Conservation (phyloP, 2,329 filamentous ascomycete species). For the Lecanoromycetidae sp. region DNA sequence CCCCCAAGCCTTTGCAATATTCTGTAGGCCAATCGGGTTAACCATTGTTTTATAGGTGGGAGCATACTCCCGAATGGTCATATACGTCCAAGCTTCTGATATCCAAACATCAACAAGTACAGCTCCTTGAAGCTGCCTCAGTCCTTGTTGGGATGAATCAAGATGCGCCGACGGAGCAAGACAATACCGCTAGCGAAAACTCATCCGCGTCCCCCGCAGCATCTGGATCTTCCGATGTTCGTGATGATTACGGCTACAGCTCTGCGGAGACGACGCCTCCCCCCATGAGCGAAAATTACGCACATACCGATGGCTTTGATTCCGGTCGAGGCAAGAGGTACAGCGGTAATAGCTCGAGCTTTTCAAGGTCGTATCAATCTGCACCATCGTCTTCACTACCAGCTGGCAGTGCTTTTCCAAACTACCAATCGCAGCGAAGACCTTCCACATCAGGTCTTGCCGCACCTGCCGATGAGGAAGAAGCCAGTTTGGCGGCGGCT, state of each 20-base stretch:
- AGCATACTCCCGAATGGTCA: slow-evolving; percentile 97
- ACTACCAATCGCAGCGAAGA: slow-evolving; percentile 59
- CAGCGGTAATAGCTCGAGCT: slow-evolving; percentile 43
- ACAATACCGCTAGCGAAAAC: slow-evolving; percentile 63
- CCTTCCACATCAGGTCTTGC: slow-evolving; percentile 68
- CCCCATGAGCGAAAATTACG: slow-evolving; percentile 57
- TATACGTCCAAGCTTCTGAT: slow-evolving; percentile 95
- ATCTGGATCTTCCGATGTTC: slow-evolving; percentile 64
- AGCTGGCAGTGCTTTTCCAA: slow-evolving; percentile 40
- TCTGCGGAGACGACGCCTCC: slow-evolving; percentile 90
- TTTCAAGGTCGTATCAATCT: slow-evolving; percentile 75
- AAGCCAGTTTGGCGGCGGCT: slow-evolving; percentile 76
- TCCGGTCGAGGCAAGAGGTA: slow-evolving; percentile 41
- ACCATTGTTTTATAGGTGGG: slow-evolving; percentile 60
- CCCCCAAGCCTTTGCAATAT: too few relatives aligned
- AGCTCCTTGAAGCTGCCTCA: slow-evolving; percentile 91
- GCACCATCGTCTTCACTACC: slow-evolving; percentile 44
- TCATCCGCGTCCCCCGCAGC: slow-evolving; percentile 73
- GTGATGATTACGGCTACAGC: slow-evolving; percentile 57
- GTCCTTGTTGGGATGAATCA: slow-evolving; percentile 84
- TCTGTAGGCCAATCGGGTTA: too few relatives aligned
- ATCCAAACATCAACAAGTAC: slow-evolving; percentile 98
- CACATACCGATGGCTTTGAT: slow-evolving; percentile 35
- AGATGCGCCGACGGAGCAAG: slow-evolving; percentile 52
- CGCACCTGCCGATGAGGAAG: slow-evolving; percentile 57